phyloP scores from a whole-genome alignment of 2,329 filamentous ascomycete species.

The Dichotomopilus funicola region DNA sequence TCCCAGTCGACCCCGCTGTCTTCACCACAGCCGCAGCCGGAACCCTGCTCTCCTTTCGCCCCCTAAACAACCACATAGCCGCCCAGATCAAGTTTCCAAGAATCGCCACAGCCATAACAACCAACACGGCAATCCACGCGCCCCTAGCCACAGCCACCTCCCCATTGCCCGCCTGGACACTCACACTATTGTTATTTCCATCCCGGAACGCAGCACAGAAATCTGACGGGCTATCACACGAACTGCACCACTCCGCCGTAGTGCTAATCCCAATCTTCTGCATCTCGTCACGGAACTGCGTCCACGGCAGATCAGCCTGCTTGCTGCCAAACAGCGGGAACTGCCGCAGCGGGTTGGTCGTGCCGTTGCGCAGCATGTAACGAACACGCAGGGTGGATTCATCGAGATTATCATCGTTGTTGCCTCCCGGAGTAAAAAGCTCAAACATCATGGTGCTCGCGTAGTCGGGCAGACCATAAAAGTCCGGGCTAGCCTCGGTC shows the following conservation, averaged over 20 bases:
- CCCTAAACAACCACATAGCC: not conserved
- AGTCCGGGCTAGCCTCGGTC: conserved; percentile 48
- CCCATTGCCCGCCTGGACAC: not conserved
- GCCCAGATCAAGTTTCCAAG: conserved; percentile 2
- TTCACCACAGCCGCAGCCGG: not conserved
- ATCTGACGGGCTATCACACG: conserved; percentile 67
- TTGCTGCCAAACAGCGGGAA: conserved; percentile 56
- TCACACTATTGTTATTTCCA: not conserved
- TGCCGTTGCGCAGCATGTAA: conserved; percentile 56
- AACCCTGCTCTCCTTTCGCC: not conserved
- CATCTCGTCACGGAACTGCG: conserved; percentile 59
- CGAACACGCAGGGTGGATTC: conserved; percentile 47
- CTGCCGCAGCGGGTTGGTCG: conserved; percentile 45
- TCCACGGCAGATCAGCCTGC: conserved; percentile 56
- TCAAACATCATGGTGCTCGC: conserved; percentile 78
- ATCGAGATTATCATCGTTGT: conserved; percentile 32
- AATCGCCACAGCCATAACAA: conserved; percentile 8
- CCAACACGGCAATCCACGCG: conserved; percentile 7
- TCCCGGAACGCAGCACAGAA: conserved; percentile 44
- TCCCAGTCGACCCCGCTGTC: not conserved
- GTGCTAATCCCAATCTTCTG: conserved; percentile 30
- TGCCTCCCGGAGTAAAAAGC: conserved; percentile 49
- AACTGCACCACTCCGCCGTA: conserved; percentile 68
- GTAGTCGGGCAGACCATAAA: conserved; percentile 76
- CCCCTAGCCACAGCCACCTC: not conserved